phyloP scores from a whole-genome alignment of 139 green algal genomes.

The Pseudopediastrum boryanum region DNA sequence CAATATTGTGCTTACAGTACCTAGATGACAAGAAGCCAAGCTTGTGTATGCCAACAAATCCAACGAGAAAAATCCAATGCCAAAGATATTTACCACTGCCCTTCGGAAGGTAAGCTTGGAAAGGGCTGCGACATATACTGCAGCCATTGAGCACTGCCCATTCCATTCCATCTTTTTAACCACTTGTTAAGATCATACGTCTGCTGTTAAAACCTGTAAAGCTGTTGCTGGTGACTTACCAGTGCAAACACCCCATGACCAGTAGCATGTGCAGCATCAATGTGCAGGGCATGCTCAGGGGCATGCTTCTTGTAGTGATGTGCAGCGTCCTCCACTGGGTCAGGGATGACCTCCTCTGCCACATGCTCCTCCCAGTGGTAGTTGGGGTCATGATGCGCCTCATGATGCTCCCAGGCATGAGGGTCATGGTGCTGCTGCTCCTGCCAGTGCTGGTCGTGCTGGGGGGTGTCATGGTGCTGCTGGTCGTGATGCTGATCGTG shows the following conservation, averaged over 20 bases:
- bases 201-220: background rate
- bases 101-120: background rate
- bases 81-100: background rate
- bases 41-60: background rate
- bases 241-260: constrained; percentile 19
- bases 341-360: background rate
- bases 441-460: background rate
- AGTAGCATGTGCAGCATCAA: background rate
- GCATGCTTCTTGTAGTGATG: constrained; percentile 10
- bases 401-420: background rate
- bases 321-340: background rate
- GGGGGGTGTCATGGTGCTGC: background rate
- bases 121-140: background rate
- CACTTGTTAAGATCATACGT: too few relatives aligned
- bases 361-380: background rate
- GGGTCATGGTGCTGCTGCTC: background rate
- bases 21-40: background rate
- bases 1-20: too few relatives aligned
- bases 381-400: background rate
- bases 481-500: background rate
- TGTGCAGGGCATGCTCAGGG: background rate
- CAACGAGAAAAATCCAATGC: background rate
- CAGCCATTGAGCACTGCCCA: background rate
- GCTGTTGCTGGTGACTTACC: background rate
- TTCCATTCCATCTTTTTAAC: background rate